Conservation (phyloP, 164 flowering plant species). For the Annona cherimola region DNA sequence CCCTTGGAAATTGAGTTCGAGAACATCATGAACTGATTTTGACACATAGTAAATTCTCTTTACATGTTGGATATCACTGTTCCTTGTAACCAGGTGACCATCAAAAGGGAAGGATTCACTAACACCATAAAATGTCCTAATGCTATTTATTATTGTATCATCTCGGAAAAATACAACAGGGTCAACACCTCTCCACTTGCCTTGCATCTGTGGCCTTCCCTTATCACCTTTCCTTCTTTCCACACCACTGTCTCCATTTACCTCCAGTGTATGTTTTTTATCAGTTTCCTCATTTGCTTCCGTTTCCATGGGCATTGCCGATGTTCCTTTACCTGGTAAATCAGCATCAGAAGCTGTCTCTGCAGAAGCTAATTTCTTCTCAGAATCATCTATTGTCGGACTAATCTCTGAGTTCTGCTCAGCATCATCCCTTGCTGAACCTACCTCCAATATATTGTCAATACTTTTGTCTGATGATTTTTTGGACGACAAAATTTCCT, state of each 20-base stretch:
- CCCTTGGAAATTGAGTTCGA: constrained; percentile 59
- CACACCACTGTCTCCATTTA: constrained; percentile 24
- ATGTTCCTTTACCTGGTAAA: constrained; percentile 22
- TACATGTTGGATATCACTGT: constrained; percentile 58
- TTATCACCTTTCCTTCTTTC: constrained; percentile 33
- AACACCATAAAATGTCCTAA: constrained; percentile 79
- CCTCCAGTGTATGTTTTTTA: constrained; percentile 21
- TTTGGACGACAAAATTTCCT: constrained; percentile 2
- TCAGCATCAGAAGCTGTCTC: constrained; percentile 32
- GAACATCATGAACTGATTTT: constrained; percentile 66
- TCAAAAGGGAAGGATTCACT: constrained; percentile 62
- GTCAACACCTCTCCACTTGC: constrained; percentile 91
- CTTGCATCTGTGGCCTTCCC: constrained; percentile 69
- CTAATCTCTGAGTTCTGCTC: constrained; percentile 11
- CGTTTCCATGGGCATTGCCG: constrained; percentile 19
- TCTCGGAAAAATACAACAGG: constrained; percentile 83
- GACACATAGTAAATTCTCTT: constrained; percentile 91
- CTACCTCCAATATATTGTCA: constrained; percentile 14
- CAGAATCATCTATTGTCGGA: constrained; percentile 8
- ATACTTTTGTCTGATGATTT: constrained; percentile 13
- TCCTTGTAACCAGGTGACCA: constrained; percentile 80
- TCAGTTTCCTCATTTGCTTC: constrained; percentile 18
- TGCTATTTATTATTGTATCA: constrained; percentile 46
- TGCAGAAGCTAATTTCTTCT: constrained; percentile 6
- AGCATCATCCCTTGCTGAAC: constrained; percentile 8